phyloP scores from a whole-genome alignment of 2,329 filamentous ascomycete genomes.

The Cladophialophora bantiana region DNA sequence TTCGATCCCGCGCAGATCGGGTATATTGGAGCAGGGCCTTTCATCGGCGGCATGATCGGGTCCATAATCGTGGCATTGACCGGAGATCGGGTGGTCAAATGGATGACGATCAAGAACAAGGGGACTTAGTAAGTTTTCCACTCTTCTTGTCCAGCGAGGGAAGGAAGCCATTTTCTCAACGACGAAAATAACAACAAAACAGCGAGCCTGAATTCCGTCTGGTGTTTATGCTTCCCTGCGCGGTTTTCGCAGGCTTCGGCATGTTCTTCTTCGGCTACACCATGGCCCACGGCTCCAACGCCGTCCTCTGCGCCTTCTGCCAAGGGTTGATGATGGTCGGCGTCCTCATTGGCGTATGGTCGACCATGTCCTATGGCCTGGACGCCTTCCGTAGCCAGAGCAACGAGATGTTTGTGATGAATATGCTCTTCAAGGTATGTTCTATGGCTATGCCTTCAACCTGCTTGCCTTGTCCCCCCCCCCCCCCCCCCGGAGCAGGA shows the following conservation, averaged over 20 bases:
- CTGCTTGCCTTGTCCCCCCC: no score
- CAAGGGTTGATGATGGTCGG: constrained; percentile 44
- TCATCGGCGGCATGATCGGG: constrained; percentile 33
- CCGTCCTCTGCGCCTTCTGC: constrained; percentile 42
- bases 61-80: constrained; percentile 51
- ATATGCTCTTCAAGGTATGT: constrained; percentile 43
- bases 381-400: constrained; percentile 42
- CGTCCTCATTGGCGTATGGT: constrained; percentile 42
- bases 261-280: constrained; percentile 44
- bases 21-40: constrained; percentile 36
- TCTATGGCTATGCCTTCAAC: no score
- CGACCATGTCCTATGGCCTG: constrained; percentile 39
- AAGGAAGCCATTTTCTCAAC: not conserved
- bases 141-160: no score
- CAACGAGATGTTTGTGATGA: constrained; percentile 44
- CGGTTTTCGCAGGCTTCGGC: constrained; percentile 38
- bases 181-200: not conserved
- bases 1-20: constrained; percentile 43
- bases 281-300: constrained; percentile 31
- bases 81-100: constrained; percentile 46
- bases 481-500: no score
- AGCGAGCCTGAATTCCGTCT: constrained; percentile 44
- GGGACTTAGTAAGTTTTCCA: constrained; percentile 46
- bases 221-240: constrained; percentile 39
- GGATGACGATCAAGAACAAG: constrained; percentile 52